Conservation (phyloP, 345 rosid genomes). For the Erysimum cheiranthoides region DNA sequence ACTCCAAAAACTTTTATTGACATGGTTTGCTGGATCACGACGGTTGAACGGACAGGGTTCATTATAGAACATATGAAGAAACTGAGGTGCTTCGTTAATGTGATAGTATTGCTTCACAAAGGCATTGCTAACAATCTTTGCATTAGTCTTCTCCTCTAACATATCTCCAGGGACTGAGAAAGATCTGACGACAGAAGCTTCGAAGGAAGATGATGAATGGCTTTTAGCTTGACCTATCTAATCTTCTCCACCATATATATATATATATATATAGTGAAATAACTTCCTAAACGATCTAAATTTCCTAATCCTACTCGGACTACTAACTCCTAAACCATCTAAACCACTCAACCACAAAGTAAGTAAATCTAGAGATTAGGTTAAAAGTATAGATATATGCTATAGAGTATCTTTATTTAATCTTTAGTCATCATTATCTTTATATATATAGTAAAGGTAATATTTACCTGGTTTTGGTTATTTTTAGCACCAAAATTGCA, state of each 20-base stretch:
- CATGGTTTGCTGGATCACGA: slow-evolving; percentile 15
- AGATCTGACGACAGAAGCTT: slow-evolving; percentile 7
- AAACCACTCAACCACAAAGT: neutral
- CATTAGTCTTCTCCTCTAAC: slow-evolving; percentile 1
- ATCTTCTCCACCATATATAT: slow-evolving; percentile 6
- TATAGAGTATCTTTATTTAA: neutral
- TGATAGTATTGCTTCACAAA: slow-evolving; percentile 31
- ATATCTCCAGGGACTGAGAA: slow-evolving; percentile 4
- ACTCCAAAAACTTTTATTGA: slow-evolving; percentile 22
- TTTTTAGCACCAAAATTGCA: neutral
- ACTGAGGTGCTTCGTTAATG: slow-evolving; percentile 32
- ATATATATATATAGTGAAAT: slow-evolving; percentile 1
- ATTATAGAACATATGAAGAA: slow-evolving; percentile 32
- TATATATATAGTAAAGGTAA: too few species aligned
- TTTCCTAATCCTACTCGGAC: slow-evolving; percentile 20
- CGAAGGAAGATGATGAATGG: slow-evolving; percentile 18
- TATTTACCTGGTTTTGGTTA: neutral
- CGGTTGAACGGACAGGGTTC: slow-evolving; percentile 28
- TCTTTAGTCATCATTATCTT: too few species aligned
- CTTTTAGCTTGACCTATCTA: neutral
- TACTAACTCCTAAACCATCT: slow-evolving; percentile 11
- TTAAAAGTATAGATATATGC: neutral
- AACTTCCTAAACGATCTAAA: neutral
- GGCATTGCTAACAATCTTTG: slow-evolving; percentile 3
- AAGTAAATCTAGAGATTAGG: neutral